Conservation (phyloP, 1,284 basidiomycete genomes). For the Sporisorium sorghi region DNA sequence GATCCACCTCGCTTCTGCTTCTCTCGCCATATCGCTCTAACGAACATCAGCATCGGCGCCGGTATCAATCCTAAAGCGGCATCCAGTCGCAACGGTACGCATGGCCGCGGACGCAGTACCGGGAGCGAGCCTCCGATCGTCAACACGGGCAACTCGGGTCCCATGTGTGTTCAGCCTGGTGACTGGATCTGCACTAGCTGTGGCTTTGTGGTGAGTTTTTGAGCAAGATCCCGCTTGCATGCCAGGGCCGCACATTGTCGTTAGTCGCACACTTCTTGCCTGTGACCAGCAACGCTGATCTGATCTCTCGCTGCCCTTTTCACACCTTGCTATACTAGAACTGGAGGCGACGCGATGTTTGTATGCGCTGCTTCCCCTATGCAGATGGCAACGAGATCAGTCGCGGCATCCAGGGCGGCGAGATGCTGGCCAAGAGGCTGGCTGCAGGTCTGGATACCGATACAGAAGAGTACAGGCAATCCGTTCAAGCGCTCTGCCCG, state of each 20-base stretch:
- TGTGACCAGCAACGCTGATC: not conserved
- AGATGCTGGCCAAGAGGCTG: slow-evolving; percentile 41
- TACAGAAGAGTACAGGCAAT: slow-evolving; percentile 39
- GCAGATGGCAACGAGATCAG: slow-evolving; percentile 54
- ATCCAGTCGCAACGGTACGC: slow-evolving; percentile 14
- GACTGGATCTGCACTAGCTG: slow-evolving; percentile 88
- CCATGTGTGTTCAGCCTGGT: slow-evolving; percentile 86
- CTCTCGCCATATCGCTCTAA: not conserved
- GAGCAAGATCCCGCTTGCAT: too few relatives aligned
- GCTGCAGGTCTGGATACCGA: slow-evolving; percentile 43
- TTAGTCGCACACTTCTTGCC: not conserved
- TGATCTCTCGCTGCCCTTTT: not conserved
- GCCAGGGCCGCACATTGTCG: not conserved
- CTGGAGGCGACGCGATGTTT: slow-evolving; percentile 85
- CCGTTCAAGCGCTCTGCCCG: slow-evolving; percentile 32
- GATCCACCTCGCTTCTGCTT: not conserved
- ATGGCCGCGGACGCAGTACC: slow-evolving; percentile 21
- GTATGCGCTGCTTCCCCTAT: slow-evolving; percentile 84
- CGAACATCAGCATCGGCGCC: slow-evolving; percentile 44
- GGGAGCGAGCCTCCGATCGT: slow-evolving; percentile 72
- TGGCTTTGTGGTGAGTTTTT: slow-evolving; percentile 57
- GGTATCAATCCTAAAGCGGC: slow-evolving; percentile 57
- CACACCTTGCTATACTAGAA: slow-evolving; percentile 65
- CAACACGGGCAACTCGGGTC: slow-evolving; percentile 87
- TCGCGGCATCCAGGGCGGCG: slow-evolving; percentile 39